These are phyloP conservation scores for Casaregolazyma lundiana DNA, from an alignment of 1,139 yeast species.

Conservation along the genomic window DNA sequence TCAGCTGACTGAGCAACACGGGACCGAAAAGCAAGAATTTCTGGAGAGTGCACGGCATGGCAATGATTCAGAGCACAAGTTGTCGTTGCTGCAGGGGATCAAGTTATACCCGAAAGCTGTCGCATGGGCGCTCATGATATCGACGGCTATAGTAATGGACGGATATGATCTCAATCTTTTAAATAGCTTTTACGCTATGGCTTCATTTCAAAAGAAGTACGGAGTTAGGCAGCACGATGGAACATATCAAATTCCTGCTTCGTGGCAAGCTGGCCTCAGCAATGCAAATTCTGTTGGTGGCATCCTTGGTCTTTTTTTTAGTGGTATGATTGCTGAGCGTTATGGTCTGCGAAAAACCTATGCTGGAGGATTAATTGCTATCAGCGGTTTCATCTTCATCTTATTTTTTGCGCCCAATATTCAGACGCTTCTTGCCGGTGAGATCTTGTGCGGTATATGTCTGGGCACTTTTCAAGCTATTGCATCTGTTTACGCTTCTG, in stretches of 20 bases:
- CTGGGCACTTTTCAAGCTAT: conserved; percentile 45
- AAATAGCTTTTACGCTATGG: conserved; percentile 38
- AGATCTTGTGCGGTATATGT: conserved; percentile 41
- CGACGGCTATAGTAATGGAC: conserved; percentile 42
- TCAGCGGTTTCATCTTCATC: conserved; percentile 38
- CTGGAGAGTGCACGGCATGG: too few species aligned
- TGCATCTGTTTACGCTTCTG: conserved; percentile 43
- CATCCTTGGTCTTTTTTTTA: conserved; percentile 38
- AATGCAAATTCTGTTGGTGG: conserved; percentile 38
- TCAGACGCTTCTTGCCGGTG: conserved; percentile 37
- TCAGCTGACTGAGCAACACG: too few species aligned
- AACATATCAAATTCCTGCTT: conserved; percentile 36
- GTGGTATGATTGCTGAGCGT: conserved; percentile 39
- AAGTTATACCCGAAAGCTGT: conserved; percentile 36
- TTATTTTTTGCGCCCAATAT: conserved; percentile 40
- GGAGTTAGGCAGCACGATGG: conserved; percentile 35
- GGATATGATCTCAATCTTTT: conserved; percentile 42
- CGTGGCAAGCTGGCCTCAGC: conserved; percentile 44
- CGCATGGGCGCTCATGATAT: conserved; percentile 41
- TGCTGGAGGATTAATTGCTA: conserved; percentile 32
- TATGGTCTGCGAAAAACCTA: conserved; percentile 41
- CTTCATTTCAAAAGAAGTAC: conserved; percentile 37
- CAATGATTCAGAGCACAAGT: too few species aligned
- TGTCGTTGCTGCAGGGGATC: too few species aligned
- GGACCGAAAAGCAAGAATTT: too few species aligned